phyloP scores from a whole-genome alignment of 352 stramenopile genomes.

The Phytophthora macrochlamydospora region DNA sequence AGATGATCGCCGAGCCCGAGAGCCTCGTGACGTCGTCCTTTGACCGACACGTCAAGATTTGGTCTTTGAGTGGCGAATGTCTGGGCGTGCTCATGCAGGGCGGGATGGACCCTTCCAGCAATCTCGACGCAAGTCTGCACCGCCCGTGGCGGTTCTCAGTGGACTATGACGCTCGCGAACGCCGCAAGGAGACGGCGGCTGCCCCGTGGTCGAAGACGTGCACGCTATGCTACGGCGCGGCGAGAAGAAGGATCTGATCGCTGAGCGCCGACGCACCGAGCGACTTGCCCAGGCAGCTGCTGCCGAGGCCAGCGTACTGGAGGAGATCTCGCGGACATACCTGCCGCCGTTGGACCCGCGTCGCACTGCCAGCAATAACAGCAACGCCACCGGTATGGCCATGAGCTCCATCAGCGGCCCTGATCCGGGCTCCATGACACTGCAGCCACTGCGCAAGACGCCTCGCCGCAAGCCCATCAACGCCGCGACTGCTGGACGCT shows the following conservation, averaged over 20 bases:
- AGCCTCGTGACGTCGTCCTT: conserved; percentile 82
- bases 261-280: conserved; percentile 21
- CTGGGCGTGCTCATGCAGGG: conserved; percentile 82
- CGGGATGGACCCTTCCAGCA: conserved; percentile 46
- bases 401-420: neutral
- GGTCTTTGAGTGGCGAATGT: conserved; percentile 63
- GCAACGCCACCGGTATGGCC: neutral
- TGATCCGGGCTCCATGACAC: conserved; percentile 3
- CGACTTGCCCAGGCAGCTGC: conserved; percentile 17
- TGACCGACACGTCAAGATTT: conserved; percentile 81
- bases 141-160: conserved; percentile 72
- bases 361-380: conserved; percentile 3
- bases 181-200: conserved; percentile 62
- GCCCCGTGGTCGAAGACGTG: conserved; percentile 66
- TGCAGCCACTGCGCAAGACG: conserved; percentile 47
- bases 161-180: conserved; percentile 76
- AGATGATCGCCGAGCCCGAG: conserved; percentile 69
- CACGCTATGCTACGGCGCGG: conserved; percentile 35
- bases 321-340: conserved; percentile 46
- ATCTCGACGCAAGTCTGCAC: conserved; percentile 8
- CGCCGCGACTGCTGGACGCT: conserved; percentile 43
- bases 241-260: conserved; percentile 28
- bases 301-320: conserved; percentile 37
- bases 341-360: conserved; percentile 39
- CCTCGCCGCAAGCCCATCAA: conserved; percentile 55